Percentiles rank a stretch among this genome's conserved stretches.
These are phyloP conservation scores for Fusarium piperis DNA, from an alignment of 2,329 filamentous ascomycete species.

Conservation along the genomic window DNA sequence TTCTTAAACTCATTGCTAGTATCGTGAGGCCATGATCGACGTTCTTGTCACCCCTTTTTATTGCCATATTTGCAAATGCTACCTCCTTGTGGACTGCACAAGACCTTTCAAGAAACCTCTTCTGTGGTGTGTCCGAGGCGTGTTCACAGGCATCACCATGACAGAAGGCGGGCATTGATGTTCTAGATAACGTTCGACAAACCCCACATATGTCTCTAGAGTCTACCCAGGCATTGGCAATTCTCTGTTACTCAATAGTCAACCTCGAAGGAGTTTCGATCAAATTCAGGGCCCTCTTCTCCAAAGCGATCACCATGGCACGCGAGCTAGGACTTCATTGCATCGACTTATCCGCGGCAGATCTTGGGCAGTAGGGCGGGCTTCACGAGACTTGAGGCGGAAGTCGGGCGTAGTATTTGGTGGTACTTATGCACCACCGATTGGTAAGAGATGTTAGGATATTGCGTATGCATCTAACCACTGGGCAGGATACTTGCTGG, in stretches of 20 bases:
- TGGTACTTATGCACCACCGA: conserved; percentile 53
- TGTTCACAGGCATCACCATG: conserved; percentile 41
- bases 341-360: conserved; percentile 43
- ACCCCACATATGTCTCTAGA: not conserved
- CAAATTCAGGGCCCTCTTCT: not conserved
- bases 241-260: not conserved
- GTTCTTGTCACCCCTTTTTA: not conserved
- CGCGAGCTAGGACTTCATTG: conserved; percentile 46
- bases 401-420: conserved; percentile 52
- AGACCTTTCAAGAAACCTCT: conserved; percentile 37
- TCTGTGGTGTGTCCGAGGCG: conserved; percentile 34
- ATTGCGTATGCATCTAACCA: not conserved
- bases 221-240: not conserved
- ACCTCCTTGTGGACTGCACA: conserved; percentile 28
- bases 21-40: not conserved
- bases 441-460: conserved; percentile 41
- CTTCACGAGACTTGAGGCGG: conserved; percentile 36
- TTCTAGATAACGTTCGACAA: not conserved
- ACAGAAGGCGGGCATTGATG: conserved; percentile 32
- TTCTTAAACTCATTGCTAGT: not conserved
- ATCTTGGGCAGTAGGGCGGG: conserved; percentile 23
- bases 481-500: conserved; percentile 46
- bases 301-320: conserved; percentile 1
- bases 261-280: not conserved
- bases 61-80: not conserved